A percentile compares a stretch with the other conserved stretches of the same genome.
Conservation (phyloP, 352 stramenopile genomes). For the Phytopythium boreale region DNA sequence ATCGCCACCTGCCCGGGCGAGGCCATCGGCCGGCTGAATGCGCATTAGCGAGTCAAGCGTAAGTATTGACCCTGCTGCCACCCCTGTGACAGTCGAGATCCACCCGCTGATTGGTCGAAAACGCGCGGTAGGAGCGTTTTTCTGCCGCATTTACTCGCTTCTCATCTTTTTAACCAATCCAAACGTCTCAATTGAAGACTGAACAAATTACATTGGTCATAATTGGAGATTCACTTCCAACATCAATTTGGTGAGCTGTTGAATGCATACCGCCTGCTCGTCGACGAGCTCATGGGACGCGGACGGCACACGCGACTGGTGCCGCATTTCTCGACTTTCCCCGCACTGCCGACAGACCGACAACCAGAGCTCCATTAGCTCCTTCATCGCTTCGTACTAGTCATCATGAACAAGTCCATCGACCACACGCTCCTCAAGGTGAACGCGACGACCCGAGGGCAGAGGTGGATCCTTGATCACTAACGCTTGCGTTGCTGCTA, state of each 20-base stretch:
- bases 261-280: constrained; percentile 24
- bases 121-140: constrained; percentile 1
- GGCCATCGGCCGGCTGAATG: too few species aligned
- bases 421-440: constrained; percentile 86
- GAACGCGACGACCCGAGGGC: not conserved
- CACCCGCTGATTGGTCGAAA: constrained; percentile 8
- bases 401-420: constrained; percentile 55
- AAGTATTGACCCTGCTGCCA: not conserved
- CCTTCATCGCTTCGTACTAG: not conserved
- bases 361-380: not conserved
- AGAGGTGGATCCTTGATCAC: constrained; percentile 1
- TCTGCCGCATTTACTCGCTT: constrained; percentile 1
- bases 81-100: constrained; percentile 4
- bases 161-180: constrained; percentile 11
- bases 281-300: not conserved
- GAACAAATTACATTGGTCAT: not conserved
- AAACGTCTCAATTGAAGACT: not conserved
- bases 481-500: constrained; percentile 7
- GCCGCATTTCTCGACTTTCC: constrained; percentile 3
- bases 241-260: constrained; percentile 10
- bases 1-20: not conserved
- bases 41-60: not conserved
- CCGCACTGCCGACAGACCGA: too few species aligned
- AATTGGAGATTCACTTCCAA: not conserved
- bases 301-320: not conserved